These are phyloP conservation scores for Musa beccarii DNA, from an alignment of 176 grass and related monocot genomes.

Conservation along the genomic window DNA sequence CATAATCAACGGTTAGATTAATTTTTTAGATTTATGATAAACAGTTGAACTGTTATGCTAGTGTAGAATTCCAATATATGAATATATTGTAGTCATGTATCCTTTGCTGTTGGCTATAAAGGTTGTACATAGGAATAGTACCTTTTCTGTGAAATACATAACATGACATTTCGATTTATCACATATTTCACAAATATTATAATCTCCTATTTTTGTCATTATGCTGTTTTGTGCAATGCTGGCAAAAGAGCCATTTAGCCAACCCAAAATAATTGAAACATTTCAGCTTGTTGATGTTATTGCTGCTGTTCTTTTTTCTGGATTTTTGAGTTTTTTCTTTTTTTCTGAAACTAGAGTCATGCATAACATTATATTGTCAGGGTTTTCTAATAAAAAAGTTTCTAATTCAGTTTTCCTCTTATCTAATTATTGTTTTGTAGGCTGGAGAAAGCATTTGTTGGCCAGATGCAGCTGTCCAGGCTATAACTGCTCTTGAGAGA, in stretches of 20 bases:
- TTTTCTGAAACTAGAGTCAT: not conserved
- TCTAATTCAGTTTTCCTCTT: conserved; percentile 5
- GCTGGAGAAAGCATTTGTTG: conserved; percentile 48
- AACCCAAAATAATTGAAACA: too few relatives aligned
- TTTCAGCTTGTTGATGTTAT: too few relatives aligned
- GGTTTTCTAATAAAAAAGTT: conserved; percentile 5
- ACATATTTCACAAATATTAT: too few relatives aligned
- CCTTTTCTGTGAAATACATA: not conserved
- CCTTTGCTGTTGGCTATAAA: not conserved
- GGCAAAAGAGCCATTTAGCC: too few relatives aligned
- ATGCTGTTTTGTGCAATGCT: too few relatives aligned
- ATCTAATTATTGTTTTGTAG: conserved; percentile 30
- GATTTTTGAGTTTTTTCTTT: not conserved
- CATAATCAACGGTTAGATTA: not conserved
- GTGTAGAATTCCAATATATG: too few relatives aligned
- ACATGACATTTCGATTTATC: not conserved
- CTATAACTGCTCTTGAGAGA: conserved; percentile 68
- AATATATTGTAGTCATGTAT: not conserved
- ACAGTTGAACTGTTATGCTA: too few relatives aligned
- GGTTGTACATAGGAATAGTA: not conserved
- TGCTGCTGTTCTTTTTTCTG: not conserved
- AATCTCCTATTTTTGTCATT: too few relatives aligned
- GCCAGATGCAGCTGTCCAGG: conserved; percentile 55
- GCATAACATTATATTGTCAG: not conserved
- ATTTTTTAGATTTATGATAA: too few relatives aligned